A percentile compares a stretch with the other conserved stretches of the same genome.
Evolutionary conservation across 805 yeast genomes (phyloP).

Genomic region (Candida yuanshanica): DNA sequence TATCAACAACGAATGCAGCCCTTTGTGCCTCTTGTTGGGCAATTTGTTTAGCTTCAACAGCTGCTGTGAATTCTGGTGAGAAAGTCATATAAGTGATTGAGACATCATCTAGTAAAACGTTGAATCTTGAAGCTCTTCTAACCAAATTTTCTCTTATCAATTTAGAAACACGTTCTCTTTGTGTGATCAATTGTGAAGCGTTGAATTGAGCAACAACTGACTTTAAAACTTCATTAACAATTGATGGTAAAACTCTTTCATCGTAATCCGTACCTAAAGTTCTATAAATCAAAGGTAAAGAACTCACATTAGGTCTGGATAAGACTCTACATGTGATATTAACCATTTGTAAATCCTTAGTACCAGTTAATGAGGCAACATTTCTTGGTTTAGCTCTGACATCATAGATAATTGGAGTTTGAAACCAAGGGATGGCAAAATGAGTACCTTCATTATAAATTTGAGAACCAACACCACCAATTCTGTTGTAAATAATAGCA

Average conservation of each 20-base stretch:
- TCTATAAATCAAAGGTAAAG: constrained; percentile 81
- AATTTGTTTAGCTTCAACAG: constrained; percentile 98
- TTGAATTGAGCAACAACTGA: constrained; percentile 97
- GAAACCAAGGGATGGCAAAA: constrained; percentile 89
- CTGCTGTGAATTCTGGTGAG: constrained; percentile 94
- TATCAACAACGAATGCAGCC: constrained; percentile 95
- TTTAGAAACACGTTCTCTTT: constrained; percentile 92
- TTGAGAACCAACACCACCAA: constrained; percentile 75
- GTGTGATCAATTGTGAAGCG: constrained; percentile 97
- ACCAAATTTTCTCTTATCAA: constrained; percentile 86
- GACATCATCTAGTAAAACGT: constrained; percentile 87
- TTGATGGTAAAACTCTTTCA: constrained; percentile 95
- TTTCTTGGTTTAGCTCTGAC: constrained; percentile 97
- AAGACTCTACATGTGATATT: constrained; percentile 98
- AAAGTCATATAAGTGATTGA: constrained; percentile 96
- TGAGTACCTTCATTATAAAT: constrained; percentile 95
- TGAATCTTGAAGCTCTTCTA: constrained; percentile 87
- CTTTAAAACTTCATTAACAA: constrained; percentile 94
- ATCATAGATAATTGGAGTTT: constrained; percentile 87
- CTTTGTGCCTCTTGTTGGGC: constrained; percentile 99
- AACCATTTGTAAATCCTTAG: constrained; percentile 98
- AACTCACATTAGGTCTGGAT: constrained; percentile 75
- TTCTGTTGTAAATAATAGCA: constrained; percentile 87
- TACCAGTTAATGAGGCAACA: constrained; percentile 93
- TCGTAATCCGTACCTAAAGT: constrained; percentile 94